Conservation (phyloP, 805 yeast genomes). For the Metschnikowia chrysomelidarum region DNA sequence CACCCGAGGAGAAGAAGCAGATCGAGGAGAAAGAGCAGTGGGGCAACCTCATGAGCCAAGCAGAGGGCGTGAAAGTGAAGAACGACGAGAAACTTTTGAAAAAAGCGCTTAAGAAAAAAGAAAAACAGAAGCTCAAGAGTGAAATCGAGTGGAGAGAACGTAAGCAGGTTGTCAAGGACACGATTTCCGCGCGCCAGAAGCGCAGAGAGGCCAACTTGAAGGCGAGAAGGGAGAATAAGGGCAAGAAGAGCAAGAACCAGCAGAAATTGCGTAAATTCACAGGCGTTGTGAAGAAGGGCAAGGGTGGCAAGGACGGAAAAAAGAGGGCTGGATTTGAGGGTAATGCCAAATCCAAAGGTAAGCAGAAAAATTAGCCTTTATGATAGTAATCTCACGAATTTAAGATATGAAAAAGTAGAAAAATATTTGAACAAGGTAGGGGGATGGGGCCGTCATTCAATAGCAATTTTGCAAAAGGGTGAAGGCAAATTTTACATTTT, state of each 20-base stretch:
- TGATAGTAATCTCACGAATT: slow-evolving; percentile 7
- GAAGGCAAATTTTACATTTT: no score
- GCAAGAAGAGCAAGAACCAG: slow-evolving; percentile 72
- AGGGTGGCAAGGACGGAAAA: slow-evolving; percentile 25
- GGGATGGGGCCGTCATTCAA: no score
- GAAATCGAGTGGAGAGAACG: slow-evolving; percentile 93
- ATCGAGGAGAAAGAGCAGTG: slow-evolving; percentile 75
- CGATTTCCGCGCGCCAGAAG: slow-evolving; percentile 70
- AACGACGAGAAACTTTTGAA: slow-evolving; percentile 88
- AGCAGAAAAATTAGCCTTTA: slow-evolving; percentile 25
- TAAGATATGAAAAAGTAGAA: slow-evolving; percentile 1
- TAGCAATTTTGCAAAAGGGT: no score
- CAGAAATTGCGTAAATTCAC: slow-evolving; percentile 66
- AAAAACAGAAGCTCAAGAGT: slow-evolving; percentile 77
- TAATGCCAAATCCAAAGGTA: slow-evolving; percentile 42
- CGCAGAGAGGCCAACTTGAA: slow-evolving; percentile 91
- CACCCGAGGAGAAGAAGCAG: slow-evolving; percentile 58
- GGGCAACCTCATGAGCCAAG: slow-evolving; percentile 79
- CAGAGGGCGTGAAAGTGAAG: slow-evolving; percentile 83
- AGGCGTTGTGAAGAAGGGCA: slow-evolving; percentile 49
- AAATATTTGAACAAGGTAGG: background rate
- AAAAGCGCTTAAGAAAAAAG: slow-evolving; percentile 82
- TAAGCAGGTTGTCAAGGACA: slow-evolving; percentile 72
- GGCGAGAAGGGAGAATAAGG: slow-evolving; percentile 82
- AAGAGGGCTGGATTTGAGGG: slow-evolving; percentile 94